Conservation (phyloP, 805 yeast species). For the Yamadazyma laniorum region DNA sequence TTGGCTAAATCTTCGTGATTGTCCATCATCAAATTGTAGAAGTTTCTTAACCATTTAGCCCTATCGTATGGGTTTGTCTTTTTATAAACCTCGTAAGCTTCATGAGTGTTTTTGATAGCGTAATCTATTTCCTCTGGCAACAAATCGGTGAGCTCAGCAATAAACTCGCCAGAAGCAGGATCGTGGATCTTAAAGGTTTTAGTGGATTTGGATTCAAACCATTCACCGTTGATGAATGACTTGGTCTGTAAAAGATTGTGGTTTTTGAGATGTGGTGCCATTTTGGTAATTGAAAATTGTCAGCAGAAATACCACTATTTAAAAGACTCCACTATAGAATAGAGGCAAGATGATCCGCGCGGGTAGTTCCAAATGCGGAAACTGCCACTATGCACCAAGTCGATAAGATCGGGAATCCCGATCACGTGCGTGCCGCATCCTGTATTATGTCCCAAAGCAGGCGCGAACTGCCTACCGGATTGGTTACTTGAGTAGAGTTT, state of each 20-base stretch:
- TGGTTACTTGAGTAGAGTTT: too few species aligned
- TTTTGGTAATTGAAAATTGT: slow-evolving; percentile 2
- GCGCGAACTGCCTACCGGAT: too few species aligned
- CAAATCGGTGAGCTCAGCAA: slow-evolving; percentile 44
- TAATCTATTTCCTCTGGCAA: slow-evolving; percentile 40
- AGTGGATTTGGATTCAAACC: slow-evolving; percentile 37
- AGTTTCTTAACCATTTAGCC: slow-evolving; percentile 48
- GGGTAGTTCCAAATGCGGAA: slow-evolving; percentile 9
- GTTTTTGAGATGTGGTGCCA: slow-evolving; percentile 25
- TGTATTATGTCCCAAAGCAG: too few species aligned
- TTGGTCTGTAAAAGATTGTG: slow-evolving; percentile 29
- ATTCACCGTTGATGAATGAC: slow-evolving; percentile 40
- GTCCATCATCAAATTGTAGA: slow-evolving; percentile 51
- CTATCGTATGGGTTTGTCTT: slow-evolving; percentile 51
- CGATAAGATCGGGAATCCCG: too few species aligned
- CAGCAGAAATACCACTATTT: too few species aligned
- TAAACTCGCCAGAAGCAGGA: slow-evolving; percentile 40
- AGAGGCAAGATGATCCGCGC: slow-evolving; percentile 6
- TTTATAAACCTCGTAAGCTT: slow-evolving; percentile 46
- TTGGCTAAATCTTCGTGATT: slow-evolving; percentile 57
- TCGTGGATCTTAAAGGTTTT: slow-evolving; percentile 37
- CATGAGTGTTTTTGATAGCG: slow-evolving; percentile 48
- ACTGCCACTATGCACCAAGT: too few species aligned
- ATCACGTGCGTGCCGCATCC: too few species aligned
- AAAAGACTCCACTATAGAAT: background rate